Evolutionary conservation across 768 basidiomycete genomes (phyloP), one percentile per base, ranked within the genome.

Genomic region (Xerocomus brunneocitrinus): DNA sequence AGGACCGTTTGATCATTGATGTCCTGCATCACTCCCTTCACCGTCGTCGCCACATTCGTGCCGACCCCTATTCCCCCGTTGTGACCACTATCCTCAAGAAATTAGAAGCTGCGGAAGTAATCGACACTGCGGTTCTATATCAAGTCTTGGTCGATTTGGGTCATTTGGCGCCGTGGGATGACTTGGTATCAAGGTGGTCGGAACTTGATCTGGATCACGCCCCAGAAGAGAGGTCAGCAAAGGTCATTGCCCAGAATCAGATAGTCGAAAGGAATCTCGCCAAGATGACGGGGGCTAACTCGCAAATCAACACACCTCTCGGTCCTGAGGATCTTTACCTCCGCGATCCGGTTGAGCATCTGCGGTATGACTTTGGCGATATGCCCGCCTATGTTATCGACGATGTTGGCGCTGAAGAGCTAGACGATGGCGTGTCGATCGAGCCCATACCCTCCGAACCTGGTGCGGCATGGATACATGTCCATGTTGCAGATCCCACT

Each of bases 401-500:
- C 63, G 89, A 91, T 55, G 58, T 75, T 0, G 65, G 62, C 7
- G 94, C 97, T 0, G 71, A 87, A 61, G 97, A 99, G 64, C 78
- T 98, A 22, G 97, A 99, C 65, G 97, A 99, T 66, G 97, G 93
- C 3, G 62, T 99, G 31, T 95, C 94, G 2, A 64, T 98, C 30
- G 89, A 95, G 58, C 64, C 71, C n/a, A 76, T 86, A 31, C 75
- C 79, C 5, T 71, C 71, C 4, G 82, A 88, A 45, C 80, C 82
- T 2, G 79, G 76, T 14, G 76, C 69, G 19, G 65, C 71, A 42
- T 98, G 97, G 95, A 65, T 95, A 10, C 95, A 98, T 61, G 76
- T 87, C 25, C 97, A 98, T 65, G 79, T 99, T 52, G 95, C 97
- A 9, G 97, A 99, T 67, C 95, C 95, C 0, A 92, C 91, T 2